Evolutionary conservation across 2,329 filamentous ascomycete genomes (phyloP).

Genomic region (Aspergillus fumigatus): DNA sequence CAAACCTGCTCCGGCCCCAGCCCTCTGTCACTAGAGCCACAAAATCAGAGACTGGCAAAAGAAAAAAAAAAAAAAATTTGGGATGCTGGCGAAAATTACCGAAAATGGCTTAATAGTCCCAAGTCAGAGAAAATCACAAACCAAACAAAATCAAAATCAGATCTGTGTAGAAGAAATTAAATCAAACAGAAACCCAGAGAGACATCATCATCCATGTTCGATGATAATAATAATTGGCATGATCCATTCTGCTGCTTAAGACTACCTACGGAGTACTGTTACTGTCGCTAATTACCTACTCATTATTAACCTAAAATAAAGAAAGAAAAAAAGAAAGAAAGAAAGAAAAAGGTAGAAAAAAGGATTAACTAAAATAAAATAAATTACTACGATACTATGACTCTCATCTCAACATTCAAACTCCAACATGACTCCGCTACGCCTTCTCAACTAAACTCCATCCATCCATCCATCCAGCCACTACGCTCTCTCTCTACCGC

Average conservation of each 20-base stretch:
- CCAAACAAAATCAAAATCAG: neutral
- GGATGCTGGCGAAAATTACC: neutral
- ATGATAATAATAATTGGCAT: neutral
- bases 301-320: neutral
- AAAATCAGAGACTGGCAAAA: neutral
- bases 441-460: neutral
- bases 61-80: neutral
- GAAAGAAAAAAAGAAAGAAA: neutral
- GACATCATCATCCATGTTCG: neutral
- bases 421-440: constrained; percentile 1
- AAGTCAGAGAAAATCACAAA: neutral
- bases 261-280: too few species aligned
- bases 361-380: neutral
- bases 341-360: neutral
- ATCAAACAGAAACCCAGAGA: neutral
- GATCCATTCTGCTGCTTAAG: neutral
- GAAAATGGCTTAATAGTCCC: neutral
- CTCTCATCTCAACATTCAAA: neutral
- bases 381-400: neutral
- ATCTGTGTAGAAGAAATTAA: neutral
- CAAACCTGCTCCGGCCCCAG: neutral
- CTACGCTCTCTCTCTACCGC: constrained; percentile 1
- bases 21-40: neutral
- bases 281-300: neutral
- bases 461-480: neutral